Percentiles rank a stretch among this genome's conserved stretches.
Conservation (phyloP, 148 eudicot genomes). For the Selenicereus undatus region DNA sequence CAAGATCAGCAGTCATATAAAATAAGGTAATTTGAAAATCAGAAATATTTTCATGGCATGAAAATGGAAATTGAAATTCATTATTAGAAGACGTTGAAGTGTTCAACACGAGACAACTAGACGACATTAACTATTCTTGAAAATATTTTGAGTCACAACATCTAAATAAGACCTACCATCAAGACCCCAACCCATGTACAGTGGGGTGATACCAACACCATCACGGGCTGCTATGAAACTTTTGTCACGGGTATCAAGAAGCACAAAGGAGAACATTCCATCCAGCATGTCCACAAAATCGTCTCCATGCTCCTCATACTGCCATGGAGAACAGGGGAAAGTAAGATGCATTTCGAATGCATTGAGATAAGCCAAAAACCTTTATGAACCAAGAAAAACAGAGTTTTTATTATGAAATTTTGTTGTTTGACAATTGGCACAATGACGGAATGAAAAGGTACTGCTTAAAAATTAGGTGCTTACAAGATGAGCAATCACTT, state of each 20-base stretch:
- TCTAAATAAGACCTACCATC: conserved; percentile 55
- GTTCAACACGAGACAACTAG: neutral
- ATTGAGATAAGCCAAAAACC: neutral
- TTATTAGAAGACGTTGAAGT: neutral
- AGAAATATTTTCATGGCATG: neutral
- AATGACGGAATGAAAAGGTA: neutral
- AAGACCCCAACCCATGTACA: conserved; percentile 96
- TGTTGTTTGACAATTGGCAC: neutral
- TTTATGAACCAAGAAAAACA: conserved; percentile 1
- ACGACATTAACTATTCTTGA: neutral
- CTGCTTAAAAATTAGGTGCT: conserved; percentile 24
- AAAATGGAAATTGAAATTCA: neutral
- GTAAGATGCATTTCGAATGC: neutral
- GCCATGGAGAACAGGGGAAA: conserved; percentile 2
- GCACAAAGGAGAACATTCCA: conserved; percentile 96
- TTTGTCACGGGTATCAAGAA: conserved; percentile 85
- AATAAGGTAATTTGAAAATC: neutral
- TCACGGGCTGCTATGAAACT: conserved; percentile 92
- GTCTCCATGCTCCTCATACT: conserved; percentile 96
- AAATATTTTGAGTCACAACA: conserved; percentile 4
- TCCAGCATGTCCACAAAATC: conserved; percentile 89
- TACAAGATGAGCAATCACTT: conserved; percentile 94
- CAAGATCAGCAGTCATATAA: neutral
- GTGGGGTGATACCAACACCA: conserved; percentile 87
- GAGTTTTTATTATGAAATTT: neutral